Conservation (phyloP, 225 moss, liverwort and hornwort genomes). For the Bryum argenteum region DNA sequence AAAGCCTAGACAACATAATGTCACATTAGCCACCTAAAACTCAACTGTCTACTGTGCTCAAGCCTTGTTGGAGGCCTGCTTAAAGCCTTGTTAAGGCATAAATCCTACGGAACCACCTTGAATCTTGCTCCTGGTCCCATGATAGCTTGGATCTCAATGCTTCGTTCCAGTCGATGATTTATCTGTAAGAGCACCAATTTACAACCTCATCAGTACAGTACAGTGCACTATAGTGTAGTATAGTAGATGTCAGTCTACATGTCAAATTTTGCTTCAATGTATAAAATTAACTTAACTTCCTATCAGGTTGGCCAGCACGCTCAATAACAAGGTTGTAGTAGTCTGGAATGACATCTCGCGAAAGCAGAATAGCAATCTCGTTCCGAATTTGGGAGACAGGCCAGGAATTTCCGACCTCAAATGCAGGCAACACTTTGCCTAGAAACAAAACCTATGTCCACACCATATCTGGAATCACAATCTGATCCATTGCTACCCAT, state of each 20-base stretch:
- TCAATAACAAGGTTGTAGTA: not conserved
- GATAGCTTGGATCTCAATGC: no score
- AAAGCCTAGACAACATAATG: no score
- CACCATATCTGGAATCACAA: slow-evolving; percentile 1
- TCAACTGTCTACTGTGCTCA: no score
- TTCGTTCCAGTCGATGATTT: not conserved
- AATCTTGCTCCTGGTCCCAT: no score
- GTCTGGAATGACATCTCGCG: not conserved
- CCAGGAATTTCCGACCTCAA: not conserved
- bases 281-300: not conserved
- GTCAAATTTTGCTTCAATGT: not conserved
- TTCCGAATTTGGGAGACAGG: not conserved
- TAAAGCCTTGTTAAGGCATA: no score
- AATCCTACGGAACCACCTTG: no score
- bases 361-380: slow-evolving; percentile 1
- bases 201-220: not conserved
- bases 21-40: no score
- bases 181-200: not conserved
- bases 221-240: no score
- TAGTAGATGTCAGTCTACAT: not conserved
- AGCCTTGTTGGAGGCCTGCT: no score
- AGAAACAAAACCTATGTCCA: not conserved
- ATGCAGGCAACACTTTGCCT: not conserved
- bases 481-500: slow-evolving; percentile 8
- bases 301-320: rapidly evolving